phyloP scores from a whole-genome alignment of 2,329 filamentous ascomycete genomes.

The Trichoderma atrobrunneum region DNA sequence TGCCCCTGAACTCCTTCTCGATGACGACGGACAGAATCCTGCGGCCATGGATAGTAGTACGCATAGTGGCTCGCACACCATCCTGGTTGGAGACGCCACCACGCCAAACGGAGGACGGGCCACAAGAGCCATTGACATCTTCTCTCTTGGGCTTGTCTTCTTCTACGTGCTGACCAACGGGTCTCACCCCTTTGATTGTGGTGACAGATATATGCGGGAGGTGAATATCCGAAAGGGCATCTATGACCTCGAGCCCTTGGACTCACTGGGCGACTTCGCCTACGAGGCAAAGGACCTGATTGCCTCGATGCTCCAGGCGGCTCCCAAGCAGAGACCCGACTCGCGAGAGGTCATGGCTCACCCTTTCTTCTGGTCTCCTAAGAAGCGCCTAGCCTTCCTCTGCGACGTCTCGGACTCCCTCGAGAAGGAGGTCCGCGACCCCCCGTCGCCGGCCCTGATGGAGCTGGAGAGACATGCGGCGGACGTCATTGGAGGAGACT shows the following conservation, averaged over 20 bases:
- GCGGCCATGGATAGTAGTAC: conserved; percentile 52
- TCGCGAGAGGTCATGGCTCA: conserved; percentile 82
- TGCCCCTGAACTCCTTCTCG: conserved; percentile 85
- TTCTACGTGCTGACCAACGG: conserved; percentile 97
- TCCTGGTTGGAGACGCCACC: conserved; percentile 52
- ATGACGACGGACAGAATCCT: conserved; percentile 63
- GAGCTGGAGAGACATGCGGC: conserved; percentile 55
- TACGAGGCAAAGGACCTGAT: conserved; percentile 88
- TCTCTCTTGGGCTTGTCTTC: conserved; percentile 95
- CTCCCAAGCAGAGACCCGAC: conserved; percentile 61
- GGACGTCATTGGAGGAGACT: conserved; percentile 65
- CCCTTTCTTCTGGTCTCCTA: conserved; percentile 93
- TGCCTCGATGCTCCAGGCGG: conserved; percentile 65
- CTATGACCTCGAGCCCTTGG: conserved; percentile 67
- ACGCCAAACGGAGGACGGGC: conserved; percentile 65
- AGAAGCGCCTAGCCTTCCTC: conserved; percentile 87
- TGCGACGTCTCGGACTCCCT: conserved; percentile 96
- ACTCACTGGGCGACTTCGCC: conserved; percentile 76
- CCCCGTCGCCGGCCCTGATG: conserved; percentile 65
- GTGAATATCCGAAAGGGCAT: conserved; percentile 94
- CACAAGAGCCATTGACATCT: conserved; percentile 95
- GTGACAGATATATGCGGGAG: conserved; percentile 91
- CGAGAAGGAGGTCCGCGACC: conserved; percentile 85
- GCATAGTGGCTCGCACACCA: conserved; percentile 60
- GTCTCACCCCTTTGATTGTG: conserved; percentile 88